Base-by-base conservation (phyloP, 2,329 filamentous ascomycete genomes). In the Trichoderma sp. region DNA sequence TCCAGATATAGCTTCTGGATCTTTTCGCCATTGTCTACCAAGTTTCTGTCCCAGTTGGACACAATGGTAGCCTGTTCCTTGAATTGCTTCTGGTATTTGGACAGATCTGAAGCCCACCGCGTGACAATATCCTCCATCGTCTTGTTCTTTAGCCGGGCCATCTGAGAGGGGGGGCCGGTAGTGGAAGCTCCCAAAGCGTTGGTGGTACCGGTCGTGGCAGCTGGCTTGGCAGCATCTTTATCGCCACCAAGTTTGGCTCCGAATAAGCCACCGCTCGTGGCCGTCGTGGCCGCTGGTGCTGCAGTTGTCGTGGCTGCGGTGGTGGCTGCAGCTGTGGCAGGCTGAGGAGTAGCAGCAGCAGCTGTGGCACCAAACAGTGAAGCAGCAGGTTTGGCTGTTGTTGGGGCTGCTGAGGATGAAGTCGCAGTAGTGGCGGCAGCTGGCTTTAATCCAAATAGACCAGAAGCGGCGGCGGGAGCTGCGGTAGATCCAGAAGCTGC, bases 91-190 rank as follows among this genome's bases (percentile, higher is more conserved):
- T 98, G 95, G 79, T 99, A 98, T 79, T 97, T 97, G 68, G 94
- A 92, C 64, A 99, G 86, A 79, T 98, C 96, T 0, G 94, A 94
- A 2, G 96, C 96, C 96, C 96, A 99, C 36, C 94, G 91, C 4
- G 94, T 98, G 75, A 99, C 94, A 74, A 99, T 98, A 80, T 99
- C 96, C 79, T 99, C 96, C 93, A 99, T 98, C 0, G 95, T 97
- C 84, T 97, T 98, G 82, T 98, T 97, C 86, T 97, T 97, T 47
- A 99, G 86, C 32, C 96, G 92, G 4, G 95, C 96, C 77, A 97
- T 90, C 71, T 94, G 91, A 18, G 96, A 95, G 3, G 91, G 85
- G 1, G 95, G 94, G 0, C 95, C 95, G 39, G 89, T 86, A 4
- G 93, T 97, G 1, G 94, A 97, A 32, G 91, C 89, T 21, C 89